Conservation (phyloP, 2,329 filamentous ascomycete species). For the Pyrenochaeta sp. region DNA sequence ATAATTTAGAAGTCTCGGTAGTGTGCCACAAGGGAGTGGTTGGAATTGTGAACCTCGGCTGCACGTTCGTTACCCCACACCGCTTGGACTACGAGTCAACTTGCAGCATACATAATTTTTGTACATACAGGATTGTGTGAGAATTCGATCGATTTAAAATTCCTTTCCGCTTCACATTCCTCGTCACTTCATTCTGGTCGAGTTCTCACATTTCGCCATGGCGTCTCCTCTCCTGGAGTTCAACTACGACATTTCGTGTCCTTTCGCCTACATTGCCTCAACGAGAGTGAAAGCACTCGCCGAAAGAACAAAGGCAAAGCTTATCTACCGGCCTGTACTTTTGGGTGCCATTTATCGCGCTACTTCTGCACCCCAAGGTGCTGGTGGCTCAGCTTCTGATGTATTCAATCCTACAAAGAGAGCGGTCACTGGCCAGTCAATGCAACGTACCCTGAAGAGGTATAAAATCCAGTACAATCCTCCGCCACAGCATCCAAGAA, state of each 20-base stretch:
- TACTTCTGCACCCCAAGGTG: constrained; percentile 45
- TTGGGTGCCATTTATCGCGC: constrained; percentile 47
- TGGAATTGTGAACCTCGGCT: constrained; percentile 8
- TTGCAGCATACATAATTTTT: background rate
- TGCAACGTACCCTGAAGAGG: constrained; percentile 39
- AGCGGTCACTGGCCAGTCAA: constrained; percentile 32
- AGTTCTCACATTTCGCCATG: no score
- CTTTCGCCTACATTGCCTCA: constrained; percentile 49
- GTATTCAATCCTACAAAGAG: constrained; percentile 46
- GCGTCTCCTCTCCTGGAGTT: constrained; percentile 28
- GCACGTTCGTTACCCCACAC: constrained; percentile 5
- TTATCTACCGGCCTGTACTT: constrained; percentile 40
- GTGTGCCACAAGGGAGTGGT: no score
- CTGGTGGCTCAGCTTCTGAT: constrained; percentile 44
- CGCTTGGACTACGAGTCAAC: background rate
- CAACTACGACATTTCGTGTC: constrained; percentile 46
- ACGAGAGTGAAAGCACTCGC: constrained; percentile 41
- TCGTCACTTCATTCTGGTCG: no score
- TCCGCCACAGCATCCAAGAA: constrained; percentile 41
- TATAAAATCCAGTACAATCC: constrained; percentile 41
- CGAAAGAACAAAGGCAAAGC: constrained; percentile 28
- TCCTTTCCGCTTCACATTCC: no score
- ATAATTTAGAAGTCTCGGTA: no score
- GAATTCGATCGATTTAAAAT: no score
- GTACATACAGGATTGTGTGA: no score